Conservation (phyloP, 495 filamentous ascomycete species). For the Penicillium pulvis region DNA sequence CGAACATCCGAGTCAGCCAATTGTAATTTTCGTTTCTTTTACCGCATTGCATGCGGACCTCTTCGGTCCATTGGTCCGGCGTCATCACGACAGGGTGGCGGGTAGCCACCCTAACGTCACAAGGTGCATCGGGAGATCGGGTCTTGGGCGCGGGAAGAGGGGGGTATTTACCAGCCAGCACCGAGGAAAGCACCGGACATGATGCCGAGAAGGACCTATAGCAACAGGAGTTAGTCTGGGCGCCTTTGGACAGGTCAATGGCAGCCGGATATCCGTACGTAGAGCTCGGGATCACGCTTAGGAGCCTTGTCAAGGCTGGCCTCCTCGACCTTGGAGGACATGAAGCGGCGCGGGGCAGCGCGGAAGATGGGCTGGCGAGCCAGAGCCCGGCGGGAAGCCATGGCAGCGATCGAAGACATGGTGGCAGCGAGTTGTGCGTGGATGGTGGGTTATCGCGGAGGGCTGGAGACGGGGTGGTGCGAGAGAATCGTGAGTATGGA, state of each 20-base stretch:
- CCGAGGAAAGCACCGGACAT: conserved; percentile 88
- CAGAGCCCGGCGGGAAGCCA: conserved; percentile 54
- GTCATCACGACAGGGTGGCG: neutral
- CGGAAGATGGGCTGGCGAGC: conserved; percentile 48
- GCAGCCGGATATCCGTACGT: conserved; percentile 53
- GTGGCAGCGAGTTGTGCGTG: conserved; percentile 34
- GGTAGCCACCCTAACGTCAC: neutral
- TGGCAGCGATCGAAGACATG: conserved; percentile 57
- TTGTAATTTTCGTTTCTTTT: conserved; percentile 1
- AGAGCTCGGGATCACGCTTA: conserved; percentile 79
- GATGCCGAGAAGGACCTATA: conserved; percentile 82
- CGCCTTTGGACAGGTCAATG: conserved; percentile 16
- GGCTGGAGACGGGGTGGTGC: conserved; percentile 26
- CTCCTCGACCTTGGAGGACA: conserved; percentile 49
- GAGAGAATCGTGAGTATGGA: conserved; percentile 36
- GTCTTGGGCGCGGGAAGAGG: conserved; percentile 39
- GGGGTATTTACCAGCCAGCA: conserved; percentile 68
- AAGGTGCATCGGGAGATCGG: neutral
- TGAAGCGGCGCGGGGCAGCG: conserved; percentile 44
- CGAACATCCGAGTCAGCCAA: conserved; percentile 19
- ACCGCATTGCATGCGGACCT: neutral
- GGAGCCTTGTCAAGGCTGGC: conserved; percentile 63
- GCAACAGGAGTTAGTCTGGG: conserved; percentile 17
- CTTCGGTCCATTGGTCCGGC: neutral
- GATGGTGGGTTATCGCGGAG: conserved; percentile 20